A percentile compares a stretch with the other conserved stretches of the same genome.
phyloP scores from a whole-genome alignment of 345 rosid species.

The Tarenaya hassleriana region DNA sequence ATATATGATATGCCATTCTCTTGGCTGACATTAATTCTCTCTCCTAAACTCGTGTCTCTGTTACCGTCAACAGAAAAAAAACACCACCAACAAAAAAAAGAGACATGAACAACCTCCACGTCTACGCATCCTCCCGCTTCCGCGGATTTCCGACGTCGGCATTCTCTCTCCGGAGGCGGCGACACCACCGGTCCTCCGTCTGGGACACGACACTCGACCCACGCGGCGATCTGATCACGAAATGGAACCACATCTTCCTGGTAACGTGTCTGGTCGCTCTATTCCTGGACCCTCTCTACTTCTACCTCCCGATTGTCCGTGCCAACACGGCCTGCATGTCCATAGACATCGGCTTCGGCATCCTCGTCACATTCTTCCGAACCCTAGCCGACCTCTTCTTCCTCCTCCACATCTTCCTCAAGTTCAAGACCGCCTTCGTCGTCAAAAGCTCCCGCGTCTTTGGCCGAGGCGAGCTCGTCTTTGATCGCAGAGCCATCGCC shows the following conservation, averaged over 20 bases:
- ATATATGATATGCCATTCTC: too few relatives aligned
- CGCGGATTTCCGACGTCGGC: conserved; percentile 33
- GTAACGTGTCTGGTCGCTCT: conserved; percentile 56
- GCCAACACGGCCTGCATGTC: conserved; percentile 49
- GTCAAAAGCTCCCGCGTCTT: conserved; percentile 65
- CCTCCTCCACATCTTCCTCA: conserved; percentile 53
- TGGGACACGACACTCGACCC: conserved; percentile 62
- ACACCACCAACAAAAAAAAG: background rate
- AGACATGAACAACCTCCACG: conserved; percentile 38
- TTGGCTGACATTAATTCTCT: too few relatives aligned
- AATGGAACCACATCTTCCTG: conserved; percentile 76
- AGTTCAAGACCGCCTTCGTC: conserved; percentile 67
- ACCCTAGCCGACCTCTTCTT: conserved; percentile 61
- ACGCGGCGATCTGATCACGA: conserved; percentile 44
- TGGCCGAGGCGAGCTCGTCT: conserved; percentile 79
- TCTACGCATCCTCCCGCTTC: conserved; percentile 35
- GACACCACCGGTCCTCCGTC: conserved; percentile 31
- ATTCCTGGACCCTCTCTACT: conserved; percentile 81
- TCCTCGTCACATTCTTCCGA: conserved; percentile 54
- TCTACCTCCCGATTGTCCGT: conserved; percentile 56
- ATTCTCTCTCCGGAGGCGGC: conserved; percentile 38
- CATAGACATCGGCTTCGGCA: conserved; percentile 39
- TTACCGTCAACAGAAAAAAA: too few relatives aligned
- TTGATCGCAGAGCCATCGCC: conserved; percentile 59
- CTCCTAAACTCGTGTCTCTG: too few relatives aligned